Conservation (phyloP, 108 stramenopile species). For the Nitzschia inconspicua region DNA sequence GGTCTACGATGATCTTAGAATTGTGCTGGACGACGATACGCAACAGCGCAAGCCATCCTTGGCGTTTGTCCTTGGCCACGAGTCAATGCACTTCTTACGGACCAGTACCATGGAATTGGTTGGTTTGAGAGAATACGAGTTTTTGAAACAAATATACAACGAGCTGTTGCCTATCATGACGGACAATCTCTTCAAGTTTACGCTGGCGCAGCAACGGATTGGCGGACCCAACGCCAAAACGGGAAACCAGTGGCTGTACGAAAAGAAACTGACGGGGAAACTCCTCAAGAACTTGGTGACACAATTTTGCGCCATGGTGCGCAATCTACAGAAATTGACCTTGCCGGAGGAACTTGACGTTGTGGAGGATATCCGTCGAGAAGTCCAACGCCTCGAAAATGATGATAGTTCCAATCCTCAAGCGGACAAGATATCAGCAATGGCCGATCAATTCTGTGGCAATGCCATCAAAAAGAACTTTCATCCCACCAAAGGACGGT, state of each 20-base stretch:
- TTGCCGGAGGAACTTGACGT: constrained; percentile 59
- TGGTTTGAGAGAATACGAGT: constrained; percentile 32
- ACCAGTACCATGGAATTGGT: not conserved
- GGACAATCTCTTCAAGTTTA: constrained; percentile 65
- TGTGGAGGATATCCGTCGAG: constrained; percentile 40
- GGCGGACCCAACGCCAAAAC: constrained; percentile 48
- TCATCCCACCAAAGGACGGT: constrained; percentile 61
- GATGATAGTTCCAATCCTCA: constrained; percentile 15
- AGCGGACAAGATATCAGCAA: constrained; percentile 39
- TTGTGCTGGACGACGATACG: constrained; percentile 6
- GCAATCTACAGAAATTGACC: constrained; percentile 54
- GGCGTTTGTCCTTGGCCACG: constrained; percentile 11
- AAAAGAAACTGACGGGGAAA: constrained; percentile 48
- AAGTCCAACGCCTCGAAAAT: constrained; percentile 34
- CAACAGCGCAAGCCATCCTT: not conserved
- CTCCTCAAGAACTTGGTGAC: constrained; percentile 51
- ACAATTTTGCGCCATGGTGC: constrained; percentile 58
- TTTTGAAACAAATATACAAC: constrained; percentile 38
- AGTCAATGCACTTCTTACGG: not conserved
- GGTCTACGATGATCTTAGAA: too few species aligned
- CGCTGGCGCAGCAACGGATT: constrained; percentile 68
- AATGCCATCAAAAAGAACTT: constrained; percentile 71
- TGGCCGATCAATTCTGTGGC: constrained; percentile 57
- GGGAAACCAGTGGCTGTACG: constrained; percentile 45
- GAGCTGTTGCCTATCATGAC: constrained; percentile 32